Evolutionary conservation across 1,284 basidiomycete genomes (phyloP), one percentile per base, ranked within the genome.

Genomic region (Rhodofomes roseus): DNA sequence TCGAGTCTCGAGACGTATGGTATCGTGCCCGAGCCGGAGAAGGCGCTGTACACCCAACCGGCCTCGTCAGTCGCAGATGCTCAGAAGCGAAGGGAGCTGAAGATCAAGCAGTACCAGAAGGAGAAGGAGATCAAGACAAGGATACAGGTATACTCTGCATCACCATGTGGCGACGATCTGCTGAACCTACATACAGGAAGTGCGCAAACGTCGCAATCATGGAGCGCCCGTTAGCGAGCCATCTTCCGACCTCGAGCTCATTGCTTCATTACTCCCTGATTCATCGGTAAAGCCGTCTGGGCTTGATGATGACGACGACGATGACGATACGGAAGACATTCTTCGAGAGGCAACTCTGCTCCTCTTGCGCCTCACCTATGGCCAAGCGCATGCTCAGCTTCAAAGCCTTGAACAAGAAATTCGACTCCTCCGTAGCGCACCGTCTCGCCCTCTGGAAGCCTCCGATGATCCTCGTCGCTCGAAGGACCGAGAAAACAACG

Each of bases 61-160:
- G 64, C 80, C 1, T 77, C 81, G 0, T 69, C 77, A 6, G 74
- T 88, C 22, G 73, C 73, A 27, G 90, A 96, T 73, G 82, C 88
- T 18, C 81, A 84, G 0, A 82, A 81, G 69, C 81, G 89, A 57
- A 77, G 95, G 63, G 93, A 96, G 62, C 72, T 87, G 40, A 98
- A 96, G 77, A 96, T 98, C 63, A 85, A 83, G 62, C 94, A 95
- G 70, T 96, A 86, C 72, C 86, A 86, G 72, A 82, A 85, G 58
- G 93, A 96, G 73, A 96, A 92, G 72, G 88, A 92, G 56, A 75
- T 96, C 31, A 81, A 84, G 56, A 74, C 77, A 31, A 81, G 81
- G 58, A 85, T 96, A 25, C 81, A 92, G 72, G 92, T 91, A 61
- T 22, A 14, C 41, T 40, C 20, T 29, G 20, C 16, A 18, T 34